These are phyloP conservation scores for Posidonia oceanica DNA, from an alignment of 116 monocot species.

Conservation along the genomic window DNA sequence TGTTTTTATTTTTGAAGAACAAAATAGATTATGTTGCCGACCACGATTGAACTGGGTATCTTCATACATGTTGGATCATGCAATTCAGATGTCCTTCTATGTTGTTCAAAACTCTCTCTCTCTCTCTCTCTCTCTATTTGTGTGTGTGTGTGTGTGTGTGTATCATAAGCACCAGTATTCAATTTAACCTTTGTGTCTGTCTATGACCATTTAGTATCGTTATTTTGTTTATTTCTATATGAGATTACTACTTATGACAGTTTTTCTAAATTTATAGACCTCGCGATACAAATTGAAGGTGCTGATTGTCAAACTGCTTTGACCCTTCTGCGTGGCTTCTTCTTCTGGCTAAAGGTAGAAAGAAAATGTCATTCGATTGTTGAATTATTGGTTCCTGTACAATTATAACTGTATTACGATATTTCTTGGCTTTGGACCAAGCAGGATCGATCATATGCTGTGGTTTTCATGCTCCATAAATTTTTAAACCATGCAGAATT, in stretches of 20 bases:
- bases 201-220: no score
- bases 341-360: constrained; percentile 55
- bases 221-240: not conserved
- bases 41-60: no score
- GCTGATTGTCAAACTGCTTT: constrained; percentile 20
- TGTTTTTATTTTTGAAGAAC: no score
- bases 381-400: not conserved
- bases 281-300: constrained; percentile 16
- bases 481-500: not conserved
- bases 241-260: not conserved
- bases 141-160: not conserved
- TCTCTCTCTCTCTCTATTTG: no score
- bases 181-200: no score
- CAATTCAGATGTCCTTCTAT: no score
- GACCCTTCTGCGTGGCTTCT: constrained; percentile 40
- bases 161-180: no score
- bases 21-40: no score
- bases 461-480: no score
- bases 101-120: no score
- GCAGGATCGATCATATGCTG: not conserved
- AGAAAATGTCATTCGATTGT: not conserved
- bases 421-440: not conserved
- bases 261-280: constrained; percentile 18
- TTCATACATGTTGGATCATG: no score
- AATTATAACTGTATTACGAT: not conserved